These are phyloP conservation scores for Ogataea ramenticola DNA, from an alignment of 805 yeast genomes.

Conservation along the genomic window DNA sequence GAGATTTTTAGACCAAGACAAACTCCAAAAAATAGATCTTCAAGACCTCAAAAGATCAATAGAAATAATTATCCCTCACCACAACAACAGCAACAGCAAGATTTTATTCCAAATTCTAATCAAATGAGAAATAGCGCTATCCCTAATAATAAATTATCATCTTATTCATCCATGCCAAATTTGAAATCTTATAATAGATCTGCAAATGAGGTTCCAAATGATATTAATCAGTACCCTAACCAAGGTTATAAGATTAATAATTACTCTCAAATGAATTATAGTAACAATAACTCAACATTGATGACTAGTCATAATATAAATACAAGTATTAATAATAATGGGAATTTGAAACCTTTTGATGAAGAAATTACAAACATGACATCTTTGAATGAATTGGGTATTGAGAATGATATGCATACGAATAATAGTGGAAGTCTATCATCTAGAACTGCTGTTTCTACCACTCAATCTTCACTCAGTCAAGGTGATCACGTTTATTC, in stretches of 20 bases:
- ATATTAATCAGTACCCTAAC: background rate
- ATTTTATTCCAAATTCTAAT: slow-evolving; percentile 1
- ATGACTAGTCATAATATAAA: no score
- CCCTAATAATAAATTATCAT: background rate
- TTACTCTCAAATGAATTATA: background rate
- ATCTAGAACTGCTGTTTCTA: no score
- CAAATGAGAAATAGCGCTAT: no score
- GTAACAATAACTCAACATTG: background rate
- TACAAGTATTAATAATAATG: no score
- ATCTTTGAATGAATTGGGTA: background rate
- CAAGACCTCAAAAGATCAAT: slow-evolving; percentile 23
- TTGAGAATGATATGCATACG: background rate
- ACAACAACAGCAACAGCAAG: background rate
- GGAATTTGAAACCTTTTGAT: no score
- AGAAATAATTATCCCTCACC: slow-evolving; percentile 1
- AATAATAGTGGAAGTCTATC: background rate
- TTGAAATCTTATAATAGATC: slow-evolving; percentile 1
- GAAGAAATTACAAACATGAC: no score
- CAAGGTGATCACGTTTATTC: background rate
- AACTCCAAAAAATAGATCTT: slow-evolving; percentile 30
- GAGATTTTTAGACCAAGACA: slow-evolving; percentile 43
- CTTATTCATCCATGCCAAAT: slow-evolving; percentile 6
- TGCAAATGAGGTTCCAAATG: background rate
- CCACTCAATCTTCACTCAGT: background rate
- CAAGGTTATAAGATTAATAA: slow-evolving; percentile 1